phyloP scores from a whole-genome alignment of 2,329 filamentous ascomycete genomes.

The Acephala macrosclerotiorum region DNA sequence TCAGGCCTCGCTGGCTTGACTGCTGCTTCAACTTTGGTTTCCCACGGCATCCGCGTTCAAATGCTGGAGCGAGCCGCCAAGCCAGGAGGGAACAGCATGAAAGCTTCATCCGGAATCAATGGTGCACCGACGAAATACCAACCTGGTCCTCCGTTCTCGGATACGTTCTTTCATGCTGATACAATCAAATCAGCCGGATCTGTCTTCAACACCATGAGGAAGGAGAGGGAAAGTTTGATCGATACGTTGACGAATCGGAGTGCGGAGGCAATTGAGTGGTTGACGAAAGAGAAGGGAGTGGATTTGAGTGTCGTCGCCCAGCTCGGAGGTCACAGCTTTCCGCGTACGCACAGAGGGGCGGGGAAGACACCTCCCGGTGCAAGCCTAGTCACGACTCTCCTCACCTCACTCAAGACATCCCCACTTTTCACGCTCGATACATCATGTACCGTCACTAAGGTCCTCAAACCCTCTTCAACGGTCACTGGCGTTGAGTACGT shows the following conservation, averaged over 20 bases:
- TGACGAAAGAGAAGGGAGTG: conserved; percentile 62
- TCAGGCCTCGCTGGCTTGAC: conserved; percentile 70
- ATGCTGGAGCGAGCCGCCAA: conserved; percentile 66
- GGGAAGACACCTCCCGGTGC: conserved; percentile 64
- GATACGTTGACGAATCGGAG: conserved; percentile 56
- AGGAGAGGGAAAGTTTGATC: conserved; percentile 53
- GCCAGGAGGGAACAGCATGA: conserved; percentile 71
- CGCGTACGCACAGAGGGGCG: conserved; percentile 64
- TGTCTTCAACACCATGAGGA: conserved; percentile 22
- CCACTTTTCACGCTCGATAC: conserved; percentile 60
- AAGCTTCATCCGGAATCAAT: conserved; percentile 72
- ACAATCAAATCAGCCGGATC: conserved; percentile 63
- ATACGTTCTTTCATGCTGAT: conserved; percentile 59
- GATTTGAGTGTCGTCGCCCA: conserved; percentile 65
- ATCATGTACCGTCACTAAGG: conserved; percentile 58
- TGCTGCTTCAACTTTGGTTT: conserved; percentile 63
- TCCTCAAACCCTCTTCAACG: conserved; percentile 48
- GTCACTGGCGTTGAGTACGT: conserved; percentile 62
- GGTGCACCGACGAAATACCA: conserved; percentile 67
- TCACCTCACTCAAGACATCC: conserved; percentile 57
- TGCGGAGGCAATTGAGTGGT: conserved; percentile 60
- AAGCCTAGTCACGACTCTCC: conserved; percentile 61
- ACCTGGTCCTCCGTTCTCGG: conserved; percentile 44
- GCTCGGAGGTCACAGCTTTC: conserved; percentile 64
- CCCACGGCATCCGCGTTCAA: conserved; percentile 58